A percentile compares a stretch with the other conserved stretches of the same genome.
phyloP scores from a whole-genome alignment of 1,284 basidiomycete species.

The Volvariella surrecta region DNA sequence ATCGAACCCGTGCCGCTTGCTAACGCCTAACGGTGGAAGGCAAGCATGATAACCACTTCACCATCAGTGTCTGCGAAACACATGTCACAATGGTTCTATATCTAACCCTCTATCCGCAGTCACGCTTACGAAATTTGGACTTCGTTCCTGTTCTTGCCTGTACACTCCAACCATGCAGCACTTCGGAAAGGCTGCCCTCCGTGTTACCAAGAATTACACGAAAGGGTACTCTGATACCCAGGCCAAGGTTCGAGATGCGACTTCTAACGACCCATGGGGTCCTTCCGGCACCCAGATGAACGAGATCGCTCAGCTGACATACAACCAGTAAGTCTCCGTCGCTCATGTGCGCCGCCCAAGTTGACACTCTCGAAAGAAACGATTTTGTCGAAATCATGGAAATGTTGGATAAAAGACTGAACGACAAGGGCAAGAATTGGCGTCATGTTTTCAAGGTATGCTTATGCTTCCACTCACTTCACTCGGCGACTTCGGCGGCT shows the following conservation, averaged over 20 bases:
- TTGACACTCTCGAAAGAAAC: constrained; percentile 44
- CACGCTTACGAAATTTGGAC: neutral
- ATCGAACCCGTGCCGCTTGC: constrained; percentile 80
- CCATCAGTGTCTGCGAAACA: constrained; percentile 44
- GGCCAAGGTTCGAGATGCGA: constrained; percentile 95
- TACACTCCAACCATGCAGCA: constrained; percentile 41
- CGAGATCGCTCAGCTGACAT: constrained; percentile 95
- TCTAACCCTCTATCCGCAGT: constrained; percentile 1
- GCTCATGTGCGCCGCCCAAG: neutral
- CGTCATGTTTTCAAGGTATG: constrained; percentile 96
- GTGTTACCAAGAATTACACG: constrained; percentile 91
- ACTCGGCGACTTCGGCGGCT: too few relatives aligned
- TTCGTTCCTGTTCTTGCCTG: neutral
- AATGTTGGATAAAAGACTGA: constrained; percentile 98
- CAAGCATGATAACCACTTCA: constrained; percentile 83
- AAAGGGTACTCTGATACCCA: constrained; percentile 93
- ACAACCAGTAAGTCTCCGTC: constrained; percentile 75
- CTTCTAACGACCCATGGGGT: constrained; percentile 99
- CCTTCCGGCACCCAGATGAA: constrained; percentile 99
- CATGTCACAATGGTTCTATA: neutral
- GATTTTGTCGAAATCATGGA: constrained; percentile 99
- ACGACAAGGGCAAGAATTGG: constrained; percentile 99
- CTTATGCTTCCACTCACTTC: constrained; percentile 8
- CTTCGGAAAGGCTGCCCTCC: constrained; percentile 73
- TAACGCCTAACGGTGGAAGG: too few relatives aligned